These are phyloP conservation scores for Eremomyces bilateralis DNA, from an alignment of 495 filamentous ascomycete genomes.

Conservation along the genomic window DNA sequence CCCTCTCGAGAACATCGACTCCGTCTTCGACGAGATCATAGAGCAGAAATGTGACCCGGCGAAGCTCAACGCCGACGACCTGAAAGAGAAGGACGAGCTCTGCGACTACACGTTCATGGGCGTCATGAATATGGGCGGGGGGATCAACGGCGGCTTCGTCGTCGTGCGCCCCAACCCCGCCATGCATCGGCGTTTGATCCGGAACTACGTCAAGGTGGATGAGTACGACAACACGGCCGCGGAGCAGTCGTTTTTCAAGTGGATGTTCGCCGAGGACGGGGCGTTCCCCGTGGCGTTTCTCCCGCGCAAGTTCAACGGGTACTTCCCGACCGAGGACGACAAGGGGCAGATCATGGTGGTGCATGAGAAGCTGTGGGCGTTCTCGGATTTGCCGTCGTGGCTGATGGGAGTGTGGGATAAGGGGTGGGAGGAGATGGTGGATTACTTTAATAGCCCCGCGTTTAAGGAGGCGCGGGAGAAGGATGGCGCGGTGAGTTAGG, in stretches of 20 bases:
- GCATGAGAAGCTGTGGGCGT: slow-evolving; percentile 6
- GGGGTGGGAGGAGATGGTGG: slow-evolving; percentile 4
- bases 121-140: slow-evolving; percentile 2
- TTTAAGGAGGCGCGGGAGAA: slow-evolving; percentile 2
- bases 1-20: slow-evolving; percentile 3
- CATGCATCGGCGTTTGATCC: slow-evolving; percentile 5
- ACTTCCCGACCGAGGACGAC: slow-evolving; percentile 2
- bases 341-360: slow-evolving; percentile 5
- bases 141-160: slow-evolving; percentile 5
- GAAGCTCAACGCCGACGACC: slow-evolving; percentile 1
- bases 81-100: not conserved
- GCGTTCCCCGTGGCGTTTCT: slow-evolving; percentile 3
- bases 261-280: slow-evolving; percentile 3
- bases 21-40: slow-evolving; percentile 1
- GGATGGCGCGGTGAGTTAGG: too few relatives aligned
- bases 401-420: slow-evolving; percentile 1
- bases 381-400: slow-evolving; percentile 1
- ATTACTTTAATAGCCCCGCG: slow-evolving; percentile 1
- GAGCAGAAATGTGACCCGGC: slow-evolving; percentile 1
- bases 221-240: slow-evolving; percentile 3
- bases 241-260: slow-evolving; percentile 6
- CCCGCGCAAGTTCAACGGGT: slow-evolving; percentile 1
- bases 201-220: slow-evolving; percentile 3
- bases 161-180: not conserved
- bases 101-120: slow-evolving; percentile 5